Percentiles rank a stretch among this genome's conserved stretches.
These are phyloP conservation scores for Symbiodinium natans DNA, from an alignment of 73 alveolate genomes.

Conservation along the genomic window DNA sequence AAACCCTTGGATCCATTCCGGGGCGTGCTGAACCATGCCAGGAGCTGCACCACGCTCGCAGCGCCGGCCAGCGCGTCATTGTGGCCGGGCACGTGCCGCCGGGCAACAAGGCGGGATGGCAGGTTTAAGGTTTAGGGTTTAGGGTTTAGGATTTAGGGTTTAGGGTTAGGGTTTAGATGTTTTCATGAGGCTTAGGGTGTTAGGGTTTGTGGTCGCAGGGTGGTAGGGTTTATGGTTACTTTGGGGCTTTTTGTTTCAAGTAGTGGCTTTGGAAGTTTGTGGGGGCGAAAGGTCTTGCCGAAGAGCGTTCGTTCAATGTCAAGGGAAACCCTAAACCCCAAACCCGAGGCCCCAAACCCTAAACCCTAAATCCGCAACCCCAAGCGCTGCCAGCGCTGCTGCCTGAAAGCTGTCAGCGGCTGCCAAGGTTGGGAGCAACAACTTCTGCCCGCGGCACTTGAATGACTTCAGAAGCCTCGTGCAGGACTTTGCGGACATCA, in stretches of 20 bases:
- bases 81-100: slow-evolving; percentile 88
- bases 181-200: not conserved
- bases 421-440: slow-evolving; percentile 47
- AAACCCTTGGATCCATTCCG: not conserved
- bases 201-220: no score
- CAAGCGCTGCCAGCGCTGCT: no score
- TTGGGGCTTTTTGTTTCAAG: no score
- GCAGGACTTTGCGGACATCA: slow-evolving; percentile 45
- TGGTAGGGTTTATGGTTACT: no score
- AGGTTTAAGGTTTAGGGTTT: not conserved
- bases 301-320: no score
- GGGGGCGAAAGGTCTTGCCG: no score
- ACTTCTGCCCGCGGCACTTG: slow-evolving; percentile 39
- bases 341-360: no score
- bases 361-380: not conserved
- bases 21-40: no score
- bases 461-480: not conserved
- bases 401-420: no score
- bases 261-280: no score
- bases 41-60: not conserved
- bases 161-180: not conserved
- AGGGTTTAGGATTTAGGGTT: not conserved
- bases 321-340: no score
- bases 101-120: slow-evolving; percentile 21
- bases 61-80: slow-evolving; percentile 30